phyloP scores from a whole-genome alignment of 1,139 yeast species.

The Magnusiomyces suaveolens region DNA sequence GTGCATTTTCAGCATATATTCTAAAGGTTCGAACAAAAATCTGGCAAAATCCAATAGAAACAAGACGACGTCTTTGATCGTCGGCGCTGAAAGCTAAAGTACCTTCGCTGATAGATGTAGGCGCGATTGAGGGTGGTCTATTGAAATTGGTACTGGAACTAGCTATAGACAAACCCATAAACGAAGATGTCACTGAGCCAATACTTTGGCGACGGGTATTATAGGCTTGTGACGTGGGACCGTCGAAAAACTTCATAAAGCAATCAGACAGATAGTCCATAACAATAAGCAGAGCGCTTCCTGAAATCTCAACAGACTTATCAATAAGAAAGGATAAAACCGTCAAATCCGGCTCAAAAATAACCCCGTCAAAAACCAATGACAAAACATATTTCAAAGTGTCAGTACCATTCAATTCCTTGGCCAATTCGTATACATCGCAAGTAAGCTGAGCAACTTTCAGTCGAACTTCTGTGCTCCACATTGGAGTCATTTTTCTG shows the following conservation, averaged over 20 bases:
- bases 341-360: constrained; percentile 27
- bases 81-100: background rate
- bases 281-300: background rate
- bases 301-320: constrained; percentile 16
- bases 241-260: constrained; percentile 8
- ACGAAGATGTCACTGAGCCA: background rate
- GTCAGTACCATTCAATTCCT: constrained; percentile 18
- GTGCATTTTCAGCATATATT: constrained; percentile 14
- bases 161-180: background rate
- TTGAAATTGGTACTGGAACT: constrained; percentile 4
- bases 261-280: constrained; percentile 8
- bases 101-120: background rate
- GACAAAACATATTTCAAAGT: constrained; percentile 18
- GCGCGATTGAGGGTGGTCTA: background rate
- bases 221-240: background rate
- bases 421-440: constrained; percentile 31
- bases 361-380: constrained; percentile 17
- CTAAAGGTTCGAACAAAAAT: constrained; percentile 22
- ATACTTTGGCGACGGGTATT: background rate
- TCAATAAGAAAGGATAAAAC: constrained; percentile 35
- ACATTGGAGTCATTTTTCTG: constrained; percentile 4
- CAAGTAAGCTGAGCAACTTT: constrained; percentile 39
- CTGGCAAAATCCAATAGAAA: constrained; percentile 22
- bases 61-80: constrained; percentile 8
- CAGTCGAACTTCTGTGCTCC: constrained; percentile 34